Evolutionary conservation across 1,284 basidiomycete species (phyloP).

Genomic region (Papiliotrema nemorosa): DNA sequence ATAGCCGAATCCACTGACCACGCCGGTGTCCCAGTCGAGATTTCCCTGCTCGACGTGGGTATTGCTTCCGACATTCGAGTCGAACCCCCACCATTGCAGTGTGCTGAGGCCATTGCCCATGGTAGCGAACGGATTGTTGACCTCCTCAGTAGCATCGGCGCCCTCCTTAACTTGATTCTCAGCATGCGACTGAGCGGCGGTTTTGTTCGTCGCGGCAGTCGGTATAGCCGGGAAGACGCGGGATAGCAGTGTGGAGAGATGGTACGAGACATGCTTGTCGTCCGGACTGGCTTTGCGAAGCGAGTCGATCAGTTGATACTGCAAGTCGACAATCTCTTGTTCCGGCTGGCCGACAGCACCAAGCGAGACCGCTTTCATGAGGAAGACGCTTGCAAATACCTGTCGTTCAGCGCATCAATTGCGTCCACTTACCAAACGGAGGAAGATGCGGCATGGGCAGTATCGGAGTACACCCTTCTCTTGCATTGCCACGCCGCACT

Average conservation of each 20-base stretch:
- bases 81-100: constrained; percentile 3
- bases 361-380: constrained; percentile 14
- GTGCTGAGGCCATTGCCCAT: neutral
- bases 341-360: constrained; percentile 12
- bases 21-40: neutral
- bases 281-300: constrained; percentile 5
- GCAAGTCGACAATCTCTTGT: constrained; percentile 9
- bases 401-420: neutral
- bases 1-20: constrained; percentile 8
- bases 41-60: neutral
- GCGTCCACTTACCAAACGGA: constrained; percentile 4
- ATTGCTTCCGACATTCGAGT: neutral
- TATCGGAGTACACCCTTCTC: constrained; percentile 8
- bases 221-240: constrained; percentile 8
- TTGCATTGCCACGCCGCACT: constrained; percentile 11
- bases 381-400: constrained; percentile 14
- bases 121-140: neutral
- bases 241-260: constrained; percentile 7
- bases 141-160: neutral
- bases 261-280: constrained; percentile 8
- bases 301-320: constrained; percentile 10
- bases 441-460: constrained; percentile 8
- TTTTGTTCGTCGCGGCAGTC: too few species aligned
- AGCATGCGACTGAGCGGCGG: too few species aligned
- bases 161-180: neutral